Evolutionary conservation across 1,139 yeast species (phyloP), one percentile per base, ranked within the genome.

Genomic region (Geotrichum australiense): DNA sequence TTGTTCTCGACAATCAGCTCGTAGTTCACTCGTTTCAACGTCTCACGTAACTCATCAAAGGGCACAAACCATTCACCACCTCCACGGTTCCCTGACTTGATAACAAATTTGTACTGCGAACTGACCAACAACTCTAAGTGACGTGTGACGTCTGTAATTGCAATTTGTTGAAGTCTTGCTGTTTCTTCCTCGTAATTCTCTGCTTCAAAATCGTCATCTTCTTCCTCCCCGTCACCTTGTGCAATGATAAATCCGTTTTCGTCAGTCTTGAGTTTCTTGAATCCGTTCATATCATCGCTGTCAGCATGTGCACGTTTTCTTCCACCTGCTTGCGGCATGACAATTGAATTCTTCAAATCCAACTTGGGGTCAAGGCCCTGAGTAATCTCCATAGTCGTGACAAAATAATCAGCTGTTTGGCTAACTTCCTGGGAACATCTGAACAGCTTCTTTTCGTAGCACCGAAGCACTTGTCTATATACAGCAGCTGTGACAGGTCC

Each of bases 401-500:
- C 55, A n/a, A 50, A 53, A 31, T 50, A 51, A 15, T 57, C 63
- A 6, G 53, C 49, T 5, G 54, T 52, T 0, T 57, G 53, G 3
- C 53, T 43, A 14, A 54, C 52, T 4, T 48, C 47, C 39, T 58
- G 59, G 4, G 45, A 43, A 40, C 66, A 57, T 6, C 58, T 45
- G 18, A 47, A 43, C 5, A 64, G 39, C 31, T 50, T 50, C 18
- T 53, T 46, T 58, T 87, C 96, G 24, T 83, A 67, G 30, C 72
- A 57, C 33, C 64, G 56, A 48, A 91, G 69, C 5, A 80, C 76
- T 6, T 71, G 63, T 41, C 71, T 69, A 57, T 82, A 91, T 5
- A 93, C 71, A 39, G 69, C 65, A 0, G 94, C 73, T 0, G 93
- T 70, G 2, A 81, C 62, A 10, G 70, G 62, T 5, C 98, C 98